Conservation (phyloP, 1,284 basidiomycete genomes). For the Wolfiporia cocos region DNA sequence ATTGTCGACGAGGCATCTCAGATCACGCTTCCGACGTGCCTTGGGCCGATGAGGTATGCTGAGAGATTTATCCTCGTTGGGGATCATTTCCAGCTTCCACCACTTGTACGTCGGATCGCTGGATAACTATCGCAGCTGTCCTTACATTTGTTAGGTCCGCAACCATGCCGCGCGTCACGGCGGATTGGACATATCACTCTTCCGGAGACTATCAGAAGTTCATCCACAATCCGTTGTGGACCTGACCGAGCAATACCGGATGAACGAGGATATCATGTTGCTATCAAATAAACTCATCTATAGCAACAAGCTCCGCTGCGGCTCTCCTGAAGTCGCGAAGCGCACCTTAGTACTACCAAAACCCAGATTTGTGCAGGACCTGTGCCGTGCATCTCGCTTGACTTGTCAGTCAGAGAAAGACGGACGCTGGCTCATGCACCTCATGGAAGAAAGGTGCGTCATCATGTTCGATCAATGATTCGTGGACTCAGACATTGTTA, state of each 20-base stretch:
- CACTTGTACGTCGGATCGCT: slow-evolving; percentile 52
- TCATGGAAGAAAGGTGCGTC: slow-evolving; percentile 62
- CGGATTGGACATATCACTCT: slow-evolving; percentile 88
- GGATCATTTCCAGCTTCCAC: slow-evolving; percentile 96
- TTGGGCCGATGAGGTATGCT: slow-evolving; percentile 89
- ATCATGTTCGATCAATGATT: neutral
- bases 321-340: slow-evolving; percentile 64
- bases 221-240: slow-evolving; percentile 83
- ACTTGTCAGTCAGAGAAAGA: slow-evolving; percentile 24
- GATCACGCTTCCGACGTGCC: slow-evolving; percentile 91
- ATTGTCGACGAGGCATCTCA: slow-evolving; percentile 99
- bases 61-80: slow-evolving; percentile 93
- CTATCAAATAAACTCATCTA: slow-evolving; percentile 92
- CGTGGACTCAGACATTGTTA: slow-evolving; percentile 3
- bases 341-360: slow-evolving; percentile 53
- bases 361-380: slow-evolving; percentile 30
- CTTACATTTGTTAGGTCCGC: slow-evolving; percentile 51
- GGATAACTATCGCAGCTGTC: neutral
- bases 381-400: slow-evolving; percentile 28
- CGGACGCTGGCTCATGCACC: slow-evolving; percentile 66
- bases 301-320: slow-evolving; percentile 72
- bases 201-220: slow-evolving; percentile 81
- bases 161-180: slow-evolving; percentile 75
- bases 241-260: slow-evolving; percentile 87
- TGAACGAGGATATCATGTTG: slow-evolving; percentile 96